Conservation (phyloP, 2,329 filamentous ascomycete genomes). For the Trichoderma lentiforme region DNA sequence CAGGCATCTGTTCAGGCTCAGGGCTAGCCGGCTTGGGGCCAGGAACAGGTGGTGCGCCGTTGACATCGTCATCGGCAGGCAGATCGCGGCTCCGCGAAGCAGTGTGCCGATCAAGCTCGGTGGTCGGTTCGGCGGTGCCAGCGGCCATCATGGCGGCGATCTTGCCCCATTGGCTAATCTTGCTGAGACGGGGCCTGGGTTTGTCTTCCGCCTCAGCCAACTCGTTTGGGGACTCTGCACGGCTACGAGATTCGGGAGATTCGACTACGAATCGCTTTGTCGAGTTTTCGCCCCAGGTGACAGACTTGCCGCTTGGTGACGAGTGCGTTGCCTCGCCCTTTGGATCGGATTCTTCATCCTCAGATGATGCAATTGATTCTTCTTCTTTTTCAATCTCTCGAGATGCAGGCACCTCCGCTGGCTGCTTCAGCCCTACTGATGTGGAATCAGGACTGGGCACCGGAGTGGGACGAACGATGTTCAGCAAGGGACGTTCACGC, state of each 20-base stretch:
- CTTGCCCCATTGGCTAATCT: slow-evolving; percentile 49
- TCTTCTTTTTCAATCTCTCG: slow-evolving; percentile 21
- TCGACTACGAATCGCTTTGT: slow-evolving; percentile 62
- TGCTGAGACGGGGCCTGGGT: slow-evolving; percentile 35
- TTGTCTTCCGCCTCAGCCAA: slow-evolving; percentile 31
- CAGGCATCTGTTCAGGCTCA: slow-evolving; percentile 55
- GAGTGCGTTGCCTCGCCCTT: slow-evolving; percentile 41
- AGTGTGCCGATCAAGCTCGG: slow-evolving; percentile 29
- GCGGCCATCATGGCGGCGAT: slow-evolving; percentile 49
- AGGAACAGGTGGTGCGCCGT: slow-evolving; percentile 46
- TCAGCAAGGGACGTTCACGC: slow-evolving; percentile 56
- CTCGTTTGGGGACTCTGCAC: slow-evolving; percentile 26
- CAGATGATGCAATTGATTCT: slow-evolving; percentile 20
- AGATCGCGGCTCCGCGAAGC: slow-evolving; percentile 18
- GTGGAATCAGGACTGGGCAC: slow-evolving; percentile 41
- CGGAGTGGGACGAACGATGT: slow-evolving; percentile 60
- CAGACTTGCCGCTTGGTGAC: slow-evolving; percentile 50
- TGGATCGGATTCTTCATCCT: slow-evolving; percentile 39
- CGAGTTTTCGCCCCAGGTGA: slow-evolving; percentile 63
- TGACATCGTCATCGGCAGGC: slow-evolving; percentile 22
- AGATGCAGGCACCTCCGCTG: slow-evolving; percentile 21
- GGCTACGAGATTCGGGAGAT: slow-evolving; percentile 48
- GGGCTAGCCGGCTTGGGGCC: slow-evolving; percentile 56
- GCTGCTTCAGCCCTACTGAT: slow-evolving; percentile 32
- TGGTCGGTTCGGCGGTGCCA: slow-evolving; percentile 36